Conservation (phyloP, 2,329 filamentous ascomycete species). For the Emmonsiellopsis sp. region DNA sequence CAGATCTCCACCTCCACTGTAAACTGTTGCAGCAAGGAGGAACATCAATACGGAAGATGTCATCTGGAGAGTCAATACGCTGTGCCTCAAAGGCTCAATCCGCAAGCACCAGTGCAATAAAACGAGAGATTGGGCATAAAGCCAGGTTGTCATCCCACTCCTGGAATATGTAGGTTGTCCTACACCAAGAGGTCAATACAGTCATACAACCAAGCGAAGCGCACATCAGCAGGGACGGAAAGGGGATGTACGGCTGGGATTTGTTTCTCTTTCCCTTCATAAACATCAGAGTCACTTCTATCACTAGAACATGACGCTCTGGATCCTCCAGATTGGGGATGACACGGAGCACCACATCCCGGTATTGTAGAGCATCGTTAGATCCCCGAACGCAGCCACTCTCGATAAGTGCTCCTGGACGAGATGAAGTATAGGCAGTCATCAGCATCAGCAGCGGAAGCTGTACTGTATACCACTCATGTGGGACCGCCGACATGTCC, state of each 20-base stretch:
- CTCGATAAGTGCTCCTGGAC: neutral
- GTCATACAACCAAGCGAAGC: too few species aligned
- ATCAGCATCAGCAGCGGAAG: conserved; percentile 1
- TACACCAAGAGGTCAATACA: neutral
- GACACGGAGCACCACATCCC: conserved; percentile 1
- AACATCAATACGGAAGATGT: neutral
- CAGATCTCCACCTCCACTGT: neutral
- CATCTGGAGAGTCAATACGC: neutral
- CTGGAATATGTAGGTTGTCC: conserved; percentile 1
- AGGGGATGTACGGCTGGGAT: neutral
- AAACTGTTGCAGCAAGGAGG: conserved; percentile 1
- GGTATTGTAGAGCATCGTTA: neutral
- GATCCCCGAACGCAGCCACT: neutral
- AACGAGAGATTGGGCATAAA: conserved; percentile 1
- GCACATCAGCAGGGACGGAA: neutral
- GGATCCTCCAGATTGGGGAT: neutral
- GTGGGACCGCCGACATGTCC: neutral
- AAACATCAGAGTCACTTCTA: conserved; percentile 1
- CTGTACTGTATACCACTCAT: conserved; percentile 3
- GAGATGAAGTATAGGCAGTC: neutral
- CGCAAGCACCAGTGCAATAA: conserved; percentile 1
- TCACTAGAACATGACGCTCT: neutral
- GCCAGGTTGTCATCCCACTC: neutral
- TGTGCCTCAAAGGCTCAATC: conserved; percentile 1
- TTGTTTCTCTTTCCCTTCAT: conserved; percentile 5